Conservation (phyloP, 495 filamentous ascomycete genomes). For the Choiromyces venosus region DNA sequence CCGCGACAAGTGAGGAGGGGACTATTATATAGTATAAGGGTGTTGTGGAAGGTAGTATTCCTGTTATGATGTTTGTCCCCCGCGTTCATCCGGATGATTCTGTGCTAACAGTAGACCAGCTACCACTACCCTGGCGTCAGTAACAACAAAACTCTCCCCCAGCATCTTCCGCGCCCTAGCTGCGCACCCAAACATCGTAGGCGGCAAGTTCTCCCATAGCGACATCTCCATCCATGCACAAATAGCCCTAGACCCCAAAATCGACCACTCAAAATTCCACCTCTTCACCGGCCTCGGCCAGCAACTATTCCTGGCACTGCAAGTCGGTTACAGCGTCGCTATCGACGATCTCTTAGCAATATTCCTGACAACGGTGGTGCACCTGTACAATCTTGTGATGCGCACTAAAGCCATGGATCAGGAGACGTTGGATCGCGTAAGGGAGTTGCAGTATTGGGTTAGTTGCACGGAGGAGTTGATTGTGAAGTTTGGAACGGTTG, state of each 20-base stretch:
- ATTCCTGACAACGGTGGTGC: conserved; percentile 57
- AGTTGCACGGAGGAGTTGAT: conserved; percentile 57
- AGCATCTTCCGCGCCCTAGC: conserved; percentile 54
- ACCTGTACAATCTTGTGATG: conserved; percentile 49
- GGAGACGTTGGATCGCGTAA: conserved; percentile 43
- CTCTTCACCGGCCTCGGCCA: conserved; percentile 62
- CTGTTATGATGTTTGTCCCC: conserved; percentile 50
- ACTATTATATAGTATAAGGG: conserved; percentile 52
- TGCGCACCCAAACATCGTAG: conserved; percentile 57
- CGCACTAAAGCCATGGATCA: conserved; percentile 40
- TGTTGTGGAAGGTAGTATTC: conserved; percentile 52
- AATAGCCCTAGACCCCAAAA: conserved; percentile 51
- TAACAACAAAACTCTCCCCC: conserved; percentile 53
- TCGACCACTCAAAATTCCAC: conserved; percentile 51
- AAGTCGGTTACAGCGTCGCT: conserved; percentile 56
- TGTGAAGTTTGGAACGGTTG: conserved; percentile 51
- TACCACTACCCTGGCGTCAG: conserved; percentile 65
- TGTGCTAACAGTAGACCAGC: conserved; percentile 34
- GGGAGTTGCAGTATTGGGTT: conserved; percentile 53
- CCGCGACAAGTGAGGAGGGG: conserved; percentile 48
- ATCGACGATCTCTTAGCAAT: conserved; percentile 61
- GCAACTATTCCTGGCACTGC: conserved; percentile 56
- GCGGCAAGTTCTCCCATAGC: conserved; percentile 64
- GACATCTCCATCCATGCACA: conserved; percentile 58
- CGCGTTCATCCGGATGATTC: neutral